phyloP scores from a whole-genome alignment of 2,329 filamentous ascomycete genomes.

The Talaromyces pinophilus region DNA sequence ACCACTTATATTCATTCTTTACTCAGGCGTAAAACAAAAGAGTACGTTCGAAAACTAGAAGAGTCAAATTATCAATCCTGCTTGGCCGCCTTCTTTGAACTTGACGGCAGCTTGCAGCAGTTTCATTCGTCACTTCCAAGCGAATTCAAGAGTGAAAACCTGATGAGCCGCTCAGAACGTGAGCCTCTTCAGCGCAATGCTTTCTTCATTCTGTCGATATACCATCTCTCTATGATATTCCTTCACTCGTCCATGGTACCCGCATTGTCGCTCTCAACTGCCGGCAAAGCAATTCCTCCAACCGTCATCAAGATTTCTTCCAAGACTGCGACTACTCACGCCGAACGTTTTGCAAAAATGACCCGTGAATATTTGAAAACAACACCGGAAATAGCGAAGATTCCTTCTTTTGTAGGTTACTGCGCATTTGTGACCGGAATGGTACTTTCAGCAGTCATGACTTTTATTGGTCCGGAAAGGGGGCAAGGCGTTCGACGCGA shows the following conservation, averaged over 20 bases:
- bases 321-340: neutral
- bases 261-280: constrained; percentile 5
- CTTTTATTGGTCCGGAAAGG: neutral
- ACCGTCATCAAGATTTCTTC: constrained; percentile 1
- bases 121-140: neutral
- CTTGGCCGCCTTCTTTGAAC: neutral
- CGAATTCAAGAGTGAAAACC: neutral
- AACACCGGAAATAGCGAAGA: constrained; percentile 9
- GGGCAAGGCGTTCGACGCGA: constrained; percentile 14
- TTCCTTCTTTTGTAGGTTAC: constrained; percentile 14
- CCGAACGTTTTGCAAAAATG: neutral
- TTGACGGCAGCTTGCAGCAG: neutral
- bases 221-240: constrained; percentile 14
- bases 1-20: neutral
- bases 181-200: constrained; percentile 16
- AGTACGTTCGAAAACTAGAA: neutral
- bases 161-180: neutral
- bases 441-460: constrained; percentile 16
- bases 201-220: constrained; percentile 16
- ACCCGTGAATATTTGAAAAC: neutral
- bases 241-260: constrained; percentile 17
- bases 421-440: constrained; percentile 16
- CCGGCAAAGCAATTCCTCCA: neutral
- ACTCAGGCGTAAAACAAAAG: neutral
- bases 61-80: neutral